Evolutionary conservation across 257 asterid genomes (phyloP).

Genomic region (Solanum piurae): DNA sequence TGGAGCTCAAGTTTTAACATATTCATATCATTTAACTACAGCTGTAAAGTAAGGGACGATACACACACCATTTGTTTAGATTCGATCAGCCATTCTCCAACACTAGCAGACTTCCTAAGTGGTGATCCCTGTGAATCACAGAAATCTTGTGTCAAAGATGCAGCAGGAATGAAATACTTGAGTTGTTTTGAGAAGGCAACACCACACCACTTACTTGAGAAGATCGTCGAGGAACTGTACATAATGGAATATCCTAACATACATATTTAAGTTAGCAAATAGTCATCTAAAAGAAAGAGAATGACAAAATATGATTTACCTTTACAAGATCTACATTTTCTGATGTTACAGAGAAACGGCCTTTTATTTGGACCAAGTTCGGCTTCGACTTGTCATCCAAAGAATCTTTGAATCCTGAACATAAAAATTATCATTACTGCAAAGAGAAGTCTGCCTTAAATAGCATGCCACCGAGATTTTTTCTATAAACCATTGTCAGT

Average conservation of each 20-base stretch:
- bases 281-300: conserved; percentile 4
- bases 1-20: not conserved
- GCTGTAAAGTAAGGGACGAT: conserved; percentile 2
- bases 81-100: conserved; percentile 83
- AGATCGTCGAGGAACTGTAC: conserved; percentile 58
- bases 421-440: not conserved
- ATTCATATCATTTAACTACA: conserved; percentile 6
- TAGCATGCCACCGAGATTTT: not conserved
- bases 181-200: conserved; percentile 9
- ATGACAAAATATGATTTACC: conserved; percentile 33
- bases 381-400: conserved; percentile 78
- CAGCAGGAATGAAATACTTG: conserved; percentile 11
- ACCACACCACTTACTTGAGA: conserved; percentile 52
- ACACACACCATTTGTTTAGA: conserved; percentile 65
- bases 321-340: conserved; percentile 97
- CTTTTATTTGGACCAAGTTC: conserved; percentile 93
- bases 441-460: not conserved
- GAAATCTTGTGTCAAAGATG: conserved; percentile 10
- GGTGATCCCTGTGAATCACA: conserved; percentile 66
- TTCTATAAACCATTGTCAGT: not conserved
- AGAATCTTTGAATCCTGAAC: conserved; percentile 69
- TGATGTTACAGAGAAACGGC: conserved; percentile 96
- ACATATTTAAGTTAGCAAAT: conserved; percentile 33
- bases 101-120: conserved; percentile 89
- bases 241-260: conserved; percentile 75